Evolutionary conservation across 2,329 filamentous ascomycete genomes (phyloP).

Genomic region (Dactylellina parvicollis): DNA sequence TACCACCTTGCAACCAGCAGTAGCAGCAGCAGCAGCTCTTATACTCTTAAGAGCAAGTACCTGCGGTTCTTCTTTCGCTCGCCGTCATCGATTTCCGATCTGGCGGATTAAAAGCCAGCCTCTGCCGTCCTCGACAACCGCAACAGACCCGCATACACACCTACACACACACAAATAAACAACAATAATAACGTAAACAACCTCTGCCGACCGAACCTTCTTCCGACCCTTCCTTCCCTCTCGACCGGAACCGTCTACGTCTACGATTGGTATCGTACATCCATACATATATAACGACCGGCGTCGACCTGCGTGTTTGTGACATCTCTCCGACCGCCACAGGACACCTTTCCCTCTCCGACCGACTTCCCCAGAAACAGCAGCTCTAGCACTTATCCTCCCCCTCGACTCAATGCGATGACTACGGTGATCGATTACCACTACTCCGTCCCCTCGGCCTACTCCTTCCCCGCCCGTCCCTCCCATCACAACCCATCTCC

Average conservation of each 20-base stretch:
- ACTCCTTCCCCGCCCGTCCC: slow-evolving; percentile 42
- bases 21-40: neutral
- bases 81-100: slow-evolving; percentile 53
- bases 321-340: slow-evolving; percentile 7
- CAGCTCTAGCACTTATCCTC: neutral
- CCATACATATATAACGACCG: neutral
- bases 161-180: neutral
- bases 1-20: neutral
- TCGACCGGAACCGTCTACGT: no score
- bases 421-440: slow-evolving; percentile 52
- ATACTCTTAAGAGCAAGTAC: slow-evolving; percentile 9
- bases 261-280: no score
- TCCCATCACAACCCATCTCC: slow-evolving; percentile 13
- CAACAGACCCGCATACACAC: no score
- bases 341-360: slow-evolving; percentile 13
- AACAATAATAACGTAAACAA: neutral
- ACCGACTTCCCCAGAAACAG: neutral
- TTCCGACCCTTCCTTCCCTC: no score
- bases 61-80: slow-evolving; percentile 33
- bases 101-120: slow-evolving; percentile 30
- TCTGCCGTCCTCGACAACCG: neutral
- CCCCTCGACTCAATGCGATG: slow-evolving; percentile 41
- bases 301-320: slow-evolving; percentile 12
- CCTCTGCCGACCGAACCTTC: no score
- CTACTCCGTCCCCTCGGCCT: slow-evolving; percentile 49